These are phyloP conservation scores for Oenanthe javanica DNA, from an alignment of 140 eudicot genomes.

Conservation along the genomic window DNA sequence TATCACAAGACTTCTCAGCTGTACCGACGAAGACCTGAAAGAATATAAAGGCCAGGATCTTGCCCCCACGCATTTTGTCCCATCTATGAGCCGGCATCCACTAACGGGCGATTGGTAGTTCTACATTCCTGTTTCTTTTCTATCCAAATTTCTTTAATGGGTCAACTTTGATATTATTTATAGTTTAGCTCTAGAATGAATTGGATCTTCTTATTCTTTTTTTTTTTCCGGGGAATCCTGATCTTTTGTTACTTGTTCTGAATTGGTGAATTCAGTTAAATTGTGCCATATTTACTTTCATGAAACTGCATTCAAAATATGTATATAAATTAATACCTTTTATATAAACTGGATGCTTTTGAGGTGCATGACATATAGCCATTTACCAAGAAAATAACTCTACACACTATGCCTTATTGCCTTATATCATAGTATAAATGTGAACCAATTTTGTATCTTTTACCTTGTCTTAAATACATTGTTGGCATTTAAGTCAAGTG, in stretches of 20 bases:
- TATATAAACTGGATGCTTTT: neutral
- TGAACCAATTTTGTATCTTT: neutral
- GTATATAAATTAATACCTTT: neutral
- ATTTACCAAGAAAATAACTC: neutral
- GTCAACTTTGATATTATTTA: neutral
- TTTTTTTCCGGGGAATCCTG: neutral
- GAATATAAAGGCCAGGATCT: constrained; percentile 79
- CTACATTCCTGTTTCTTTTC: neutral
- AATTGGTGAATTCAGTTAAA: neutral
- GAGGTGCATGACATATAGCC: neutral
- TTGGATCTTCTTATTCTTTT: neutral
- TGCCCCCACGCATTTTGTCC: constrained; percentile 95
- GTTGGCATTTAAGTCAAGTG: neutral
- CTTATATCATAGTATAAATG: neutral
- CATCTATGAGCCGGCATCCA: constrained; percentile 95
- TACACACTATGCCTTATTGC: neutral
- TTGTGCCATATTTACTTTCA: neutral
- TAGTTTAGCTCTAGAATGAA: neutral
- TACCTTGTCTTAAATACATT: neutral
- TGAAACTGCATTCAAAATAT: neutral
- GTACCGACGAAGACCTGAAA: constrained; percentile 85
- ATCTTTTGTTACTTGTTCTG: neutral
- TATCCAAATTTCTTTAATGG: neutral
- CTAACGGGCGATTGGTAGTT: constrained; percentile 85
- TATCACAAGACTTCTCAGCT: constrained; percentile 84